Percentiles rank a stretch among this genome's conserved stretches.
Evolutionary conservation across 805 yeast genomes (phyloP).

Genomic region (Candida pseudofarinosa): DNA sequence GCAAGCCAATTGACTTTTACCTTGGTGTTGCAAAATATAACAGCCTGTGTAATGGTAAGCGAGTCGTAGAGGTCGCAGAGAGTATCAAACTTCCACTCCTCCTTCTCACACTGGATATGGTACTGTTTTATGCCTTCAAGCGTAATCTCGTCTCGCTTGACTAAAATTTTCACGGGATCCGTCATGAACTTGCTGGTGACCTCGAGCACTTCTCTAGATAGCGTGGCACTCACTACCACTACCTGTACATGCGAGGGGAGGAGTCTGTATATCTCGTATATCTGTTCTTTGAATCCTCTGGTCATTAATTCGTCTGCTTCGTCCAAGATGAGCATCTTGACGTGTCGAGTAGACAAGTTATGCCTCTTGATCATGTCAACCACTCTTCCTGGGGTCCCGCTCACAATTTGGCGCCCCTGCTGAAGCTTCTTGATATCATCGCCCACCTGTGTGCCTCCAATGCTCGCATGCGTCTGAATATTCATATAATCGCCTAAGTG

Average conservation of each 20-base stretch:
- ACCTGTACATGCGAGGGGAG: slow-evolving; percentile 87
- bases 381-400: slow-evolving; percentile 98
- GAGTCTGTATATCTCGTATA: slow-evolving; percentile 82
- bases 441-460: slow-evolving; percentile 85
- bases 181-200: slow-evolving; percentile 90
- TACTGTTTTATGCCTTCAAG: slow-evolving; percentile 93
- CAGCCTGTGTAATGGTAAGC: slow-evolving; percentile 93
- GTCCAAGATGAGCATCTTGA: slow-evolving; percentile 87
- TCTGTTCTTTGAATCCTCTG: slow-evolving; percentile 93
- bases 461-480: slow-evolving; percentile 82
- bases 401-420: slow-evolving; percentile 84
- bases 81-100: slow-evolving; percentile 91
- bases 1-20: slow-evolving; percentile 90
- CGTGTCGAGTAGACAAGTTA: slow-evolving; percentile 63
- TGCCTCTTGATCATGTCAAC: slow-evolving; percentile 86
- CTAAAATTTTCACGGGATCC: slow-evolving; percentile 90
- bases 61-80: slow-evolving; percentile 93
- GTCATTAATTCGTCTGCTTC: slow-evolving; percentile 96
- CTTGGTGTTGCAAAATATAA: slow-evolving; percentile 96
- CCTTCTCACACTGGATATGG: slow-evolving; percentile 85
- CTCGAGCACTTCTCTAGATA: slow-evolving; percentile 87
- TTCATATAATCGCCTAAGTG: slow-evolving; percentile 87
- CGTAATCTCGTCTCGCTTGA: slow-evolving; percentile 90
- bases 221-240: slow-evolving; percentile 91
- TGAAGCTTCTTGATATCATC: slow-evolving; percentile 73